Evolutionary conservation across 805 yeast species (phyloP).

Genomic region (Jamesozyma spencerorum): DNA sequence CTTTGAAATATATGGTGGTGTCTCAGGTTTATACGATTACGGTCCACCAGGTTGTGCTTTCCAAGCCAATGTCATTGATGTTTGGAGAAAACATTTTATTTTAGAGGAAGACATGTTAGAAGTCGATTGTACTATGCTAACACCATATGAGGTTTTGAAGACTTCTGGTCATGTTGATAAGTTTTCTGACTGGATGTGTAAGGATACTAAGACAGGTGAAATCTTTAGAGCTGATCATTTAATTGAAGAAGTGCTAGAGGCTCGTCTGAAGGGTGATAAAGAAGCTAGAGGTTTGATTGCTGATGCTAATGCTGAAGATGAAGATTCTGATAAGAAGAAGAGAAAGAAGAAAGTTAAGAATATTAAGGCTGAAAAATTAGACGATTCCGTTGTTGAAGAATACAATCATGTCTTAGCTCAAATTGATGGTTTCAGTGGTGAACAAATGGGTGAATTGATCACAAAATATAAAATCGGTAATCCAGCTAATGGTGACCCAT

Average conservation of each 20-base stretch:
- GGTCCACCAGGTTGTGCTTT: conserved; percentile 99
- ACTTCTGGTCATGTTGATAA: conserved; percentile 99
- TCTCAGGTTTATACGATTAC: conserved; percentile 92
- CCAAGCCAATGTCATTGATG: conserved; percentile 89
- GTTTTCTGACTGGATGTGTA: conserved; percentile 99
- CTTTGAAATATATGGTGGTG: conserved; percentile 96
- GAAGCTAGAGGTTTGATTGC: conserved; percentile 83
- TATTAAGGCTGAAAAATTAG: conserved; percentile 78
- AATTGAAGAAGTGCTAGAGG: conserved; percentile 94
- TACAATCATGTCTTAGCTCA: conserved; percentile 82
- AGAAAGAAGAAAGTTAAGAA: conserved; percentile 94
- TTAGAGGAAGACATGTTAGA: conserved; percentile 98
- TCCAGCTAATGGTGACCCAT: conserved; percentile 79
- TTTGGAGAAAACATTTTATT: conserved; percentile 96
- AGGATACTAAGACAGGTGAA: conserved; percentile 91
- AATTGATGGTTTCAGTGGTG: conserved; percentile 93
- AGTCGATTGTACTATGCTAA: conserved; percentile 95
- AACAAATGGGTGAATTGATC: conserved; percentile 84
- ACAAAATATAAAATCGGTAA: conserved; percentile 72
- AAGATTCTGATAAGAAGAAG: conserved; percentile 79
- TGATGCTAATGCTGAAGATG: conserved; percentile 52
- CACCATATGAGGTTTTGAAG: conserved; percentile 95
- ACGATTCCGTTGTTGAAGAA: conserved; percentile 67
- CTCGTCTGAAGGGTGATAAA: conserved; percentile 92
- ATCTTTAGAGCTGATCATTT: conserved; percentile 97